These are phyloP conservation scores for Ophiocordyceps camponoti-saundersi DNA, from an alignment of 2,329 filamentous ascomycete species.

Conservation along the genomic window DNA sequence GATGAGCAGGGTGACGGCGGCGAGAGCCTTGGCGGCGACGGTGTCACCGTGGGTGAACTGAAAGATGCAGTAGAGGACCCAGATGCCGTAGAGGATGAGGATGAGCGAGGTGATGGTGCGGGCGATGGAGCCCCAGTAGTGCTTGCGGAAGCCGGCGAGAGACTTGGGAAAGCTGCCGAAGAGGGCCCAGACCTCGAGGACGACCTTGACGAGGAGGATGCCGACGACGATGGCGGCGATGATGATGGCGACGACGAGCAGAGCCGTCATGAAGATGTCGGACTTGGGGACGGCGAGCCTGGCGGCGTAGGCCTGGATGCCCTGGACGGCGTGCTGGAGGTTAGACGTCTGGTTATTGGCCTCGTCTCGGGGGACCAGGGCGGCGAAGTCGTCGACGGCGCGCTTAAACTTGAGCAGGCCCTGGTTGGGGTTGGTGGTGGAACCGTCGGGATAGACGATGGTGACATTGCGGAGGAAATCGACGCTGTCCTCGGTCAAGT, in stretches of 20 bases:
- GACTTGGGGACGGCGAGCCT: slow-evolving; percentile 69
- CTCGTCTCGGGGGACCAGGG: slow-evolving; percentile 27
- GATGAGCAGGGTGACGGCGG: slow-evolving; percentile 59
- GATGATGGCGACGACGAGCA: slow-evolving; percentile 76
- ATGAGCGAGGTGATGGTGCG: slow-evolving; percentile 83
- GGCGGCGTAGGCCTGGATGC: slow-evolving; percentile 71
- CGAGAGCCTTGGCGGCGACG: slow-evolving; percentile 76
- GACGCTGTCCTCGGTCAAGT: slow-evolving; percentile 67
- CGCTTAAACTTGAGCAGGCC: slow-evolving; percentile 35
- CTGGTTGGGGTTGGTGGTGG: slow-evolving; percentile 24
- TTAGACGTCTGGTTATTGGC: slow-evolving; percentile 6
- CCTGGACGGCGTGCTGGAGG: slow-evolving; percentile 41
- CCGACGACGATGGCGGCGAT: slow-evolving; percentile 71
- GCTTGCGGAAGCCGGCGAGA: slow-evolving; percentile 73
- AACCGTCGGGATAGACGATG: slow-evolving; percentile 49
- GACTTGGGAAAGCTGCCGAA: slow-evolving; percentile 71
- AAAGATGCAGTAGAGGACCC: slow-evolving; percentile 91
- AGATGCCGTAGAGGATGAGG: slow-evolving; percentile 80
- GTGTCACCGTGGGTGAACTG: slow-evolving; percentile 91
- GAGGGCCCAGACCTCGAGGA: slow-evolving; percentile 83
- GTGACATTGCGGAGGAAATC: slow-evolving; percentile 59
- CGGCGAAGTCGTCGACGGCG: slow-evolving; percentile 24
- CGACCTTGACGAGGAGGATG: slow-evolving; percentile 73
- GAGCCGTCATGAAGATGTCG: slow-evolving; percentile 91
- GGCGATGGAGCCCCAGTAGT: slow-evolving; percentile 88